Evolutionary conservation across 2,329 filamentous ascomycete species (phyloP).

Genomic region (Hortaea sp.): DNA sequence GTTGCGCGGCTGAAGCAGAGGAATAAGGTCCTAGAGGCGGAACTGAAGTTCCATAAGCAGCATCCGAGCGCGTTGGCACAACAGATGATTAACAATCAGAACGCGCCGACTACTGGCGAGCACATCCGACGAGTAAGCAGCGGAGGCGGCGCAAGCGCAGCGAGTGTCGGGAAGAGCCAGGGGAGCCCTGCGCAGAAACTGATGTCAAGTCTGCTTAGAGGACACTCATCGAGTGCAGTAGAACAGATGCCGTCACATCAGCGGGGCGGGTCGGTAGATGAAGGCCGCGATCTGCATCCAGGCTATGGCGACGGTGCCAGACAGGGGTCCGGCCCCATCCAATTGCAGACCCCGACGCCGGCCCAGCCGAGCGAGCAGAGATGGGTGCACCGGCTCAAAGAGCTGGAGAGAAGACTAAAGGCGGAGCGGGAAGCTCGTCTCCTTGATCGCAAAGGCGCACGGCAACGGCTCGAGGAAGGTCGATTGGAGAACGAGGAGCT

Average conservation of each 20-base stretch:
- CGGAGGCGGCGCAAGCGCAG: slow-evolving; percentile 3
- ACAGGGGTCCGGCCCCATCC: slow-evolving; percentile 37
- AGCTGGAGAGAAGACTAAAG: slow-evolving; percentile 81
- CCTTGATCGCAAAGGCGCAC: slow-evolving; percentile 72
- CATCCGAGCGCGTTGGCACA: slow-evolving; percentile 25
- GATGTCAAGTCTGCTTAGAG: slow-evolving; percentile 43
- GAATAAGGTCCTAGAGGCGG: slow-evolving; percentile 50
- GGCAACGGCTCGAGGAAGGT: slow-evolving; percentile 69
- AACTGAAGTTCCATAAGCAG: slow-evolving; percentile 54
- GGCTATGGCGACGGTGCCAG: neutral
- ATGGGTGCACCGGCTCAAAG: slow-evolving; percentile 76
- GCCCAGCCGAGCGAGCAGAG: slow-evolving; percentile 53
- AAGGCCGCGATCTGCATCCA: neutral
- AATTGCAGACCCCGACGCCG: slow-evolving; percentile 19
- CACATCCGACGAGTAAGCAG: slow-evolving; percentile 12
- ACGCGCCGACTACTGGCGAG: slow-evolving; percentile 7
- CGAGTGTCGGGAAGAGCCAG: slow-evolving; percentile 1
- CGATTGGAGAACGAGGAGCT: slow-evolving; percentile 64
- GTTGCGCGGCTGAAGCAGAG: slow-evolving; percentile 49
- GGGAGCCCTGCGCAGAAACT: slow-evolving; percentile 30
- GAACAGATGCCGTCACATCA: slow-evolving; percentile 26
- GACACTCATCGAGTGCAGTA: slow-evolving; percentile 43
- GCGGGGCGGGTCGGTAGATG: slow-evolving; percentile 16
- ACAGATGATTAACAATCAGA: slow-evolving; percentile 22
- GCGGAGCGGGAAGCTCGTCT: slow-evolving; percentile 78